A percentile compares a stretch with the other conserved stretches of the same genome.
Evolutionary conservation across 2,329 filamentous ascomycete genomes (phyloP).

Genomic region (Coniosporium tulheliwenetii): DNA sequence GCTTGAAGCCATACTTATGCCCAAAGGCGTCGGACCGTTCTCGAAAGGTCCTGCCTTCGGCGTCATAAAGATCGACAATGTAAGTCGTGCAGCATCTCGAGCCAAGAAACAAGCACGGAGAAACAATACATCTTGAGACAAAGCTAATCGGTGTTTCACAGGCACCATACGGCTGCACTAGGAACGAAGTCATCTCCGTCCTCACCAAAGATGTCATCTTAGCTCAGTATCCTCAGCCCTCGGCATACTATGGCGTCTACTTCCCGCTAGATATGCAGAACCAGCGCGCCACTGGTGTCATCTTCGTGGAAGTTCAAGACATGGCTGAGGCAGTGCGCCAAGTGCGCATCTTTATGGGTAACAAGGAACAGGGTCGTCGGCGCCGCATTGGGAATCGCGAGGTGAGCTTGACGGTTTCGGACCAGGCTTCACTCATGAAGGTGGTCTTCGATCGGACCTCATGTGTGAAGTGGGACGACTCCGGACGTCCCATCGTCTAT

Average conservation of each 20-base stretch:
- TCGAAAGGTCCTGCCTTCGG: no score
- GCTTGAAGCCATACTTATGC: no score
- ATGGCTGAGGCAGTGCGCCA: slow-evolving; percentile 21
- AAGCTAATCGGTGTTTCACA: slow-evolving; percentile 9
- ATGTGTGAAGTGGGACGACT: slow-evolving; percentile 10
- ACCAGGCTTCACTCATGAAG: slow-evolving; percentile 32
- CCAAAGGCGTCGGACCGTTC: no score
- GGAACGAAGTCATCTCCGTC: slow-evolving; percentile 31
- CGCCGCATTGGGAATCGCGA: slow-evolving; percentile 32
- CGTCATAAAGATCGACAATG: no score
- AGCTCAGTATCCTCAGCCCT: slow-evolving; percentile 9
- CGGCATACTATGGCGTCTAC: slow-evolving; percentile 31
- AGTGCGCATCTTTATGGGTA: slow-evolving; percentile 20
- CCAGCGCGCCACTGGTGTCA: slow-evolving; percentile 29
- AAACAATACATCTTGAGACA: no score
- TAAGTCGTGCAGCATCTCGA: no score
- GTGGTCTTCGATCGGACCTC: slow-evolving; percentile 36
- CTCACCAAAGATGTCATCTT: slow-evolving; percentile 27
- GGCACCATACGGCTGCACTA: slow-evolving; percentile 35
- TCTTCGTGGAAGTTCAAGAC: slow-evolving; percentile 30
- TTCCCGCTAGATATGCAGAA: slow-evolving; percentile 42
- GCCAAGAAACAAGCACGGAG: no score
- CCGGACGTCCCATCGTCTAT: no score
- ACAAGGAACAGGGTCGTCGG: slow-evolving; percentile 18
- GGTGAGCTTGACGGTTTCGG: slow-evolving; percentile 29